Evolutionary conservation across 768 basidiomycete genomes (phyloP).

Genomic region (Kockovaella imperatae): DNA sequence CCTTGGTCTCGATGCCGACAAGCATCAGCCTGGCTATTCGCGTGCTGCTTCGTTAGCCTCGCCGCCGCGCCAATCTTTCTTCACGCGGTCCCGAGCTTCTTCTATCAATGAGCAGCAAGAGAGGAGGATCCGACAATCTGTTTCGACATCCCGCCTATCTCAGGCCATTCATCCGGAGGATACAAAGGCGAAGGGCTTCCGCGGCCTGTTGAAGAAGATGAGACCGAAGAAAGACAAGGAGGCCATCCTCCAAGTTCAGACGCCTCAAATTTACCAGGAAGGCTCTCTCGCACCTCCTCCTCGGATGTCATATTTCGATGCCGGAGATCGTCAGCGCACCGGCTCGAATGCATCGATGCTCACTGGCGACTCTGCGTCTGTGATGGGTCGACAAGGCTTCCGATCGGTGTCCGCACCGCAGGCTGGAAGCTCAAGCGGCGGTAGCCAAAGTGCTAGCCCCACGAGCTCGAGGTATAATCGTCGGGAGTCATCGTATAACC

Average conservation of each 20-base stretch:
- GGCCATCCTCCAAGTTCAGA: neutral
- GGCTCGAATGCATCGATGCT: slow-evolving; percentile 27
- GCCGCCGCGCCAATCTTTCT: slow-evolving; percentile 39
- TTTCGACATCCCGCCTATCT: slow-evolving; percentile 20
- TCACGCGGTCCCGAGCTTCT: slow-evolving; percentile 28
- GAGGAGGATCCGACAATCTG: slow-evolving; percentile 2
- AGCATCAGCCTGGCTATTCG: slow-evolving; percentile 30
- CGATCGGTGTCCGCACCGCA: slow-evolving; percentile 41
- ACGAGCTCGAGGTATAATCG: slow-evolving; percentile 34
- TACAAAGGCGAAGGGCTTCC: slow-evolving; percentile 43
- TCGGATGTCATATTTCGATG: slow-evolving; percentile 77
- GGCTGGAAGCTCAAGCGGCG: slow-evolving; percentile 22
- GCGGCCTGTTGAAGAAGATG: slow-evolving; percentile 43
- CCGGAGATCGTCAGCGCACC: slow-evolving; percentile 28
- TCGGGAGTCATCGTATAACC: too few species aligned
- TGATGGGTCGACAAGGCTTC: slow-evolving; percentile 2
- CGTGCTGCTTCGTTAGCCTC: slow-evolving; percentile 42
- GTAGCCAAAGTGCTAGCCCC: slow-evolving; percentile 33
- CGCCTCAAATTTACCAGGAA: slow-evolving; percentile 6
- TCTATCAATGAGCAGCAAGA: slow-evolving; percentile 12
- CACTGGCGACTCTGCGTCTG: slow-evolving; percentile 11
- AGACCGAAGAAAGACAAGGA: slow-evolving; percentile 22
- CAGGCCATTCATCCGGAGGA: slow-evolving; percentile 9
- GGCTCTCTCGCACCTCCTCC: slow-evolving; percentile 72
- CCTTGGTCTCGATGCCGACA: slow-evolving; percentile 42